Evolutionary conservation across 2,329 filamentous ascomycete species (phyloP).

Genomic region (Colletotrichum sidae): DNA sequence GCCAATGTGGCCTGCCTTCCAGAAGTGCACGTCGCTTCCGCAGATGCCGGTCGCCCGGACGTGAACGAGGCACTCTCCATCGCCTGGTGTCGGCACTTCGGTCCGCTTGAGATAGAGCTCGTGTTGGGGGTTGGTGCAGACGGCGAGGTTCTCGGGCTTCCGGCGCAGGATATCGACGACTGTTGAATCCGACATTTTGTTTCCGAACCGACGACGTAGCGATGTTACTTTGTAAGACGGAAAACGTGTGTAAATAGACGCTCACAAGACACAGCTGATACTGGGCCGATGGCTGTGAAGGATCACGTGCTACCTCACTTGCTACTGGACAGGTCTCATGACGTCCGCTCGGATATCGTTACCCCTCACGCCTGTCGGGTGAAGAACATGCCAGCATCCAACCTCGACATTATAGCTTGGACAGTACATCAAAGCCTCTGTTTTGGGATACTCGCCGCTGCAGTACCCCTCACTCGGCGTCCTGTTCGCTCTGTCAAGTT

Average conservation of each 20-base stretch:
- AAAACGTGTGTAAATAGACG: neutral
- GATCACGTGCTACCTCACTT: neutral
- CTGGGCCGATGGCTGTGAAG: neutral
- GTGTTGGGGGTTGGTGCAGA: constrained; percentile 76
- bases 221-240: too few relatives aligned
- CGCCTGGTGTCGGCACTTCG: constrained; percentile 49
- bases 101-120: constrained; percentile 73
- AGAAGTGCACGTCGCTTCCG: constrained; percentile 58
- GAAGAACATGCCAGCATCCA: neutral
- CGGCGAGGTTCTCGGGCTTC: constrained; percentile 67
- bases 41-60: constrained; percentile 79
- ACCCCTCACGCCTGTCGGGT: constrained; percentile 12
- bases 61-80: constrained; percentile 61
- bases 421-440: neutral
- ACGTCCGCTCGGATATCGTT: constrained; percentile 7
- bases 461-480: constrained; percentile 9
- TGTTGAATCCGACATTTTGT: constrained; percentile 7
- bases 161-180: constrained; percentile 18
- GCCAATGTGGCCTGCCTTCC: constrained; percentile 50
- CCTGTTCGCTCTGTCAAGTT: constrained; percentile 7
- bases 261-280: neutral
- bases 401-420: constrained; percentile 6
- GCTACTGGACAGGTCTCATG: neutral
- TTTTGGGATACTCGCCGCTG: constrained; percentile 5
- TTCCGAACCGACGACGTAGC: neutral